Evolutionary conservation across 768 basidiomycete genomes (phyloP), one percentile per base, ranked within the genome.

Genomic region (Xerocomellus amylosporus): DNA sequence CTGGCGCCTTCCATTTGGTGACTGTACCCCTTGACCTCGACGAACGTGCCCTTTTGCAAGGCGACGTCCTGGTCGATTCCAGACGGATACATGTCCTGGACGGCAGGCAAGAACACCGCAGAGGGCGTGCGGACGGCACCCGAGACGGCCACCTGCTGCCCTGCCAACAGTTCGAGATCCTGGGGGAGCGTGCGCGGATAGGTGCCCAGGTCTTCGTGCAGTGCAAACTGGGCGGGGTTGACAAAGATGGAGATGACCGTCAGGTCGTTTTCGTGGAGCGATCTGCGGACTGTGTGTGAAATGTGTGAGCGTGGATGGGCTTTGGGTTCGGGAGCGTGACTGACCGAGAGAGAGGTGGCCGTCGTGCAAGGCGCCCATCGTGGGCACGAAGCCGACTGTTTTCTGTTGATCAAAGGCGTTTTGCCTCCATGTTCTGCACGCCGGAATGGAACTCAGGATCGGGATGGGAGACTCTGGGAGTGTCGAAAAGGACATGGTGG

Each of bases 241-340:
- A 99, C 95, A 70, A 98, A 99, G 62, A 99, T 92, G 26, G 95
- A 97, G 54, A 98, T 75, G 61, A 98, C 84, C 0, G 97, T 98
- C 38, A 86, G 71, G 53, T 93, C 90, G 64, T 95, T 94, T 52
- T 86, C 80, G 2, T 72, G 68, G 4, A 98, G 78, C 0, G 92
- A 94, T 46, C 77, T 77, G 54, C 82, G 78, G 22, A 98, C 96
- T 98, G 67, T 19, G 40, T 15, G 9, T 17, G 13, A 5, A 19
- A 44, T 28, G 46, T 43, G 43, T 56, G 53, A 51, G 51, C 46
- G 34, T n/a, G 33, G 38, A 19, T 17, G 34, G 38, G 38, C 2
- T 6, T 20, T 9, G 48, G 46, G n/a, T 28, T 34, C 5, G 13
- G 49, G n/a, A 64, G 17, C 82, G 48, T 53, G 28, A 58, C 85